phyloP scores from a whole-genome alignment of 2,329 filamentous ascomycete genomes.

The Monosporascus sp. region DNA sequence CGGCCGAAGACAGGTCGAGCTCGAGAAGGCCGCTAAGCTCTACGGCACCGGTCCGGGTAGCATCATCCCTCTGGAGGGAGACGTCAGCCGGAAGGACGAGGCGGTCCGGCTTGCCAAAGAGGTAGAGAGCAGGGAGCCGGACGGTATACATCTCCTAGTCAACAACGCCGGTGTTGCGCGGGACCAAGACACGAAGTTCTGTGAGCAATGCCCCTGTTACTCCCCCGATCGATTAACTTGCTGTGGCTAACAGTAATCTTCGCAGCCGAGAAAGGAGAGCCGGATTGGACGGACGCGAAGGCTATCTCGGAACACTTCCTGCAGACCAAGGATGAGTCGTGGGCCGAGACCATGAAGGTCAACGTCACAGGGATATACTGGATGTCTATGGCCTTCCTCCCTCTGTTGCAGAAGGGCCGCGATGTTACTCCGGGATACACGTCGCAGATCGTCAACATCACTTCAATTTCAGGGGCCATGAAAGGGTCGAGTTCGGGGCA shows the following conservation, averaged over 20 bases:
- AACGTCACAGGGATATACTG: slow-evolving; percentile 46
- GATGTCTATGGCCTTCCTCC: slow-evolving; percentile 47
- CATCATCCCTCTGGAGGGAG: slow-evolving; percentile 3
- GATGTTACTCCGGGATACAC: slow-evolving; percentile 32
- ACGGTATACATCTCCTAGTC: slow-evolving; percentile 47
- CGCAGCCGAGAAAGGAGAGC: slow-evolving; percentile 31
- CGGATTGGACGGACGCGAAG: slow-evolving; percentile 40
- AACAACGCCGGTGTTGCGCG: slow-evolving; percentile 48
- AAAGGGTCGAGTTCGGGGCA: slow-evolving; percentile 46
- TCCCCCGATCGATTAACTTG: too few relatives aligned
- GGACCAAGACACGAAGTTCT: slow-evolving; percentile 47
- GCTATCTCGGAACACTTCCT: slow-evolving; percentile 46
- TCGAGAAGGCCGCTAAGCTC: background rate
- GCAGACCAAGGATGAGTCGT: slow-evolving; percentile 38
- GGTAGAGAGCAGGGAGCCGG: slow-evolving; percentile 43
- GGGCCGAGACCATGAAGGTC: slow-evolving; percentile 44
- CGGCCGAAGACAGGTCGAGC: too few relatives aligned
- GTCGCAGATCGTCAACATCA: slow-evolving; percentile 35
- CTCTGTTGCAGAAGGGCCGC: slow-evolving; percentile 42
- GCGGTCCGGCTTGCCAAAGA: slow-evolving; percentile 42
- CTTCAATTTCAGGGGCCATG: slow-evolving; percentile 45
- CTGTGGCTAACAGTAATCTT: too few relatives aligned
- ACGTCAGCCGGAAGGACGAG: slow-evolving; percentile 36
- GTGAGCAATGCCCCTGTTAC: slow-evolving; percentile 9
- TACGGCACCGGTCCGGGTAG: slow-evolving; percentile 5